Evolutionary conservation across 768 basidiomycete species (phyloP).

Genomic region (Termitomyces sp.): DNA sequence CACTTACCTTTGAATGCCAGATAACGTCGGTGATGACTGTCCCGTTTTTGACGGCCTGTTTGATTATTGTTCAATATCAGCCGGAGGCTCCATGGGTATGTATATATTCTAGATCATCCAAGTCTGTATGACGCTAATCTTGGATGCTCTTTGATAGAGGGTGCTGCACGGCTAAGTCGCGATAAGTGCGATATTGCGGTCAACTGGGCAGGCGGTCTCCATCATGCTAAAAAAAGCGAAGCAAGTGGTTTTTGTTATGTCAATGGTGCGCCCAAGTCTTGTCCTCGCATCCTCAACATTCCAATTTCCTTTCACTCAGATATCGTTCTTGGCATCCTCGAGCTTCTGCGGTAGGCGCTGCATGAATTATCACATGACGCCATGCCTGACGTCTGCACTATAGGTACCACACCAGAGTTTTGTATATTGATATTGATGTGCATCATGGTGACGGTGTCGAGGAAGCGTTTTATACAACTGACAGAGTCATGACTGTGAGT

Average conservation of each 20-base stretch:
- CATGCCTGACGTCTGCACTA: background rate
- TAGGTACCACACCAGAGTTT: constrained; percentile 89
- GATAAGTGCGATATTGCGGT: constrained; percentile 99
- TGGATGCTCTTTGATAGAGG: constrained; percentile 58
- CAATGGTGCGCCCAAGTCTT: constrained; percentile 56
- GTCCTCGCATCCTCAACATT: background rate
- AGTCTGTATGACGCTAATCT: background rate
- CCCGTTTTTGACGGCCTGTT: constrained; percentile 98
- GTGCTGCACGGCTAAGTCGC: constrained; percentile 89
- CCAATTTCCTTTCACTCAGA: constrained; percentile 45
- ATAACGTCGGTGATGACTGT: constrained; percentile 98
- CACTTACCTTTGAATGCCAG: constrained; percentile 35
- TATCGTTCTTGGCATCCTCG: constrained; percentile 95
- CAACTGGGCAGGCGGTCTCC: constrained; percentile 98
- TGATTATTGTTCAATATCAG: constrained; percentile 98
- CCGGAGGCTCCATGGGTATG: constrained; percentile 98
- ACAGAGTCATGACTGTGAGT: constrained; percentile 96
- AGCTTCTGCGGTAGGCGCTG: constrained; percentile 70
- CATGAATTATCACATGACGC: background rate
- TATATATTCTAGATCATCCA: background rate
- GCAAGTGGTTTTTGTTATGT: constrained; percentile 99
- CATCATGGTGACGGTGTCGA: constrained; percentile 99
- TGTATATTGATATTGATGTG: constrained; percentile 98
- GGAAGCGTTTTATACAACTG: constrained; percentile 98
- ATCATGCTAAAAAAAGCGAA: constrained; percentile 99